Base-by-base conservation (phyloP, 1,284 basidiomycete species). In the Apiotrichum montevideense region DNA sequence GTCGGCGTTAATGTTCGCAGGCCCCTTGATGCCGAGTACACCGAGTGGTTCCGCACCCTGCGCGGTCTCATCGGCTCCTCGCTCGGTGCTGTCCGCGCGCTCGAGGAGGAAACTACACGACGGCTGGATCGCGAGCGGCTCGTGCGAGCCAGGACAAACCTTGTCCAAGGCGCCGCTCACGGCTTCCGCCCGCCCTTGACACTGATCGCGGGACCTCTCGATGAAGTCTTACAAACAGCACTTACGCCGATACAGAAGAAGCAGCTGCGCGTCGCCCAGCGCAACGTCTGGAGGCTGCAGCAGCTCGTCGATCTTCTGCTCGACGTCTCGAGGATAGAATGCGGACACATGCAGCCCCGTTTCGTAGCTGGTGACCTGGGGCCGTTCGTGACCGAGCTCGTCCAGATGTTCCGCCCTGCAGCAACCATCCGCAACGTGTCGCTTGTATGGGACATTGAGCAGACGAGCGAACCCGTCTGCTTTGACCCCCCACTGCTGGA, bases 401-500 rank as follows among this genome's bases (percentile, higher is more conserved):
- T 75, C 1, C 56, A 64, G 0, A 63, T 79, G 2, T 80, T 79
- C 68, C 63, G 73, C 2, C 65, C 69, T 0, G 64, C 71, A 0
- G 62, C 72, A 2, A 68, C 72, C 42, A 47, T 59, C 14, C 49
- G 58, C 10, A 8, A 15, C 2, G 33, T 57, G 33, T 15, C 32
- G 39, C 45, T 57, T 11, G 33, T 33, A 13, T 6, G 41, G 8
- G 43, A 43, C 29, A 21, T 43, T 7, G 43, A 46, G 5, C 51
- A 58, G 7, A 52, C 62, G 8, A 61, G 66, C 6, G 46, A 61
- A 29, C 52, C 69, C 15, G 70, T 75, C 7, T 77, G 68, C 56
- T 60, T 77, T 51, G 74, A 75, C 56, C 66, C 69, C 0, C 68
- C 72, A 3, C 62, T 79, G 6, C 74, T 76, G 63, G 79, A 80